Evolutionary conservation across 108 stramenopile genomes (phyloP), one percentile per base, ranked within the genome.

Genomic region (Pseudonitzschia pungens): DNA sequence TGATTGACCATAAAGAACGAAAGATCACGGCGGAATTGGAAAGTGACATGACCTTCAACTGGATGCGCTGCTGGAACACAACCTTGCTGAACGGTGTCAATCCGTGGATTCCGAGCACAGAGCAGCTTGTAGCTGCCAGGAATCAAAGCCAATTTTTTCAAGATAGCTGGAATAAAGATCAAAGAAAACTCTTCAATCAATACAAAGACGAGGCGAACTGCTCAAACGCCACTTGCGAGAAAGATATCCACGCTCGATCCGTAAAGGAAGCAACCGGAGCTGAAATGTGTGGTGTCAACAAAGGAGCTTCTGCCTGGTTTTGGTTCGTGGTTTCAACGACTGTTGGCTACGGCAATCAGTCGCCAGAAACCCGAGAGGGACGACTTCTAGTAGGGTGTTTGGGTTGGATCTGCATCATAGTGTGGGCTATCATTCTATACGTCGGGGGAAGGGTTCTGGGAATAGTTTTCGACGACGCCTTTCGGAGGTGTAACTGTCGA

Each of bases 311-410:
- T 15, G 66, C 70, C 20, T 83, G 80, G 84, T 84, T 88, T 55
- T 81, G 80, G 76, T 84, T 88, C 36, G 0, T 51, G 11, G 20
- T 79, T 22, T 76, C 79, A 71, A 82, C 78, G 9, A 71, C 72
- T 15, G 69, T 81, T 22, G 89, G 89, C 14, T 87, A 85, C 50
- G 89, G 89, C n/a, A 89, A 89, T 59, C 63, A 77, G 36, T 71
- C 77, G 57, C 84, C 84, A 0, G 69, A 69, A 0, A 82, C 86
- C 44, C 26, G 21, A 0, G 73, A 45, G 57, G 86, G 84, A 22
- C 62, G 83, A 44, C 26, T 72, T 7, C 33, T 89, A 36, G 73
- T 85, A 26, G 83, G 44, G 21, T 74, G 65, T 21, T 18, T 83
- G 44, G 89, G 86, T 28, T 84, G 85, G 33, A 3, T 85, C 21